A percentile compares a stretch with the other conserved stretches of the same genome.
phyloP scores from a whole-genome alignment of 2,329 filamentous ascomycete genomes.

The Ascochyta rabiei region DNA sequence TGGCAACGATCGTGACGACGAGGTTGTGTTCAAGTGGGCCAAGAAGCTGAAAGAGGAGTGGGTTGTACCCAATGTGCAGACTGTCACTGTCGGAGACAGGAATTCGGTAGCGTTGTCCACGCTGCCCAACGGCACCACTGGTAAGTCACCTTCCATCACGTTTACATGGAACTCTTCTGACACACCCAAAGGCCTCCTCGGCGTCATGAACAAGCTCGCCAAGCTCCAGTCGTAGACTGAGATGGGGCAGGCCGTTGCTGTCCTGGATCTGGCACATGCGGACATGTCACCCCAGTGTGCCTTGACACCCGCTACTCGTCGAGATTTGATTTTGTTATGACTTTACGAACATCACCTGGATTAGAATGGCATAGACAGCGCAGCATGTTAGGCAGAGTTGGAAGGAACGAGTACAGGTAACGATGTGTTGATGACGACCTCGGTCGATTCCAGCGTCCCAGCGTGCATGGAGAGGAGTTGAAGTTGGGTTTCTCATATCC shows the following conservation, averaged over 20 bases:
- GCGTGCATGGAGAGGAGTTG: constrained; percentile 12
- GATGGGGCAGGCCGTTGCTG: background rate
- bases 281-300: constrained; percentile 1
- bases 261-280: background rate
- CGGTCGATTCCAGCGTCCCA: constrained; percentile 4
- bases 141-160: constrained; percentile 57
- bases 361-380: constrained; percentile 5
- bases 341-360: background rate
- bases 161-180: constrained; percentile 11
- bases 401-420: background rate
- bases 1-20: constrained; percentile 90
- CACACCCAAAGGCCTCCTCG: constrained; percentile 34
- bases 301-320: constrained; percentile 3
- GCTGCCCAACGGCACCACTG: constrained; percentile 88
- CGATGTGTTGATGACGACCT: constrained; percentile 5
- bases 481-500: background rate
- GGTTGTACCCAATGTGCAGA: constrained; percentile 67
- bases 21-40: constrained; percentile 93
- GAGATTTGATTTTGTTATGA: constrained; percentile 2
- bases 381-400: background rate
- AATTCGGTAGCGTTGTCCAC: constrained; percentile 89
- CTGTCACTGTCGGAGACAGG: constrained; percentile 82
- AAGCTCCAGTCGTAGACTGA: constrained; percentile 23
- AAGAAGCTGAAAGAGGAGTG: constrained; percentile 70
- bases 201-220: constrained; percentile 37